A percentile compares a stretch with the other conserved stretches of the same genome.
Evolutionary conservation across 2,329 filamentous ascomycete genomes (phyloP).

Genomic region (Tolypocladium sp.): DNA sequence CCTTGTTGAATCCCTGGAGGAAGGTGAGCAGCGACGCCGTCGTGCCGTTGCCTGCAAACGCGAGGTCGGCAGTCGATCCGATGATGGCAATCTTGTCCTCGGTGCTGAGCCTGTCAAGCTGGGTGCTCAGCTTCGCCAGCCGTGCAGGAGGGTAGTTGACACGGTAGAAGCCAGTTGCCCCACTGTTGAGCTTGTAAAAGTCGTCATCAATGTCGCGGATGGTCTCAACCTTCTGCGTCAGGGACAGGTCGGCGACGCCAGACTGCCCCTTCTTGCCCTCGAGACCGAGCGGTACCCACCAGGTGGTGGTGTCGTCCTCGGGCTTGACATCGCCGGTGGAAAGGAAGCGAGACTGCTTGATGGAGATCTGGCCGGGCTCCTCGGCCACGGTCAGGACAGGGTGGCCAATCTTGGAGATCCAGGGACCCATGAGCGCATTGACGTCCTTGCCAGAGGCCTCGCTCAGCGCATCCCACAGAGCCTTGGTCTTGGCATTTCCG

Average conservation of each 20-base stretch:
- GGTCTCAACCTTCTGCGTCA: conserved; percentile 69
- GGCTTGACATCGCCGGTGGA: conserved; percentile 84
- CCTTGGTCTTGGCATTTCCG: conserved; percentile 81
- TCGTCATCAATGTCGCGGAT: conserved; percentile 64
- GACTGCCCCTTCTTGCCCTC: conserved; percentile 62
- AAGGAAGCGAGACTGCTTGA: conserved; percentile 84
- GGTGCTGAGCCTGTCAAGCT: conserved; percentile 65
- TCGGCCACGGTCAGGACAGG: conserved; percentile 82
- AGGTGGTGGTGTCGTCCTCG: conserved; percentile 83
- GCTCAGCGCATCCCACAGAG: conserved; percentile 82
- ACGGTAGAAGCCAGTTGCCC: conserved; percentile 81
- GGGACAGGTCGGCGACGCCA: conserved; percentile 53
- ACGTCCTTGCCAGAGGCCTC: conserved; percentile 85
- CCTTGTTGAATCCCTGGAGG: conserved; percentile 71
- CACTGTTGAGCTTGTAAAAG: conserved; percentile 91
- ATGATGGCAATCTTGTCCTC: conserved; percentile 91
- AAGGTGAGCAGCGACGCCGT: conserved; percentile 77
- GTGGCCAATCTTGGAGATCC: conserved; percentile 94
- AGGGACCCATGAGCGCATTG: conserved; percentile 78
- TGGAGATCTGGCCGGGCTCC: conserved; percentile 68
- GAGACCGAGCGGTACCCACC: conserved; percentile 90
- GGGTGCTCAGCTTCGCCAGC: conserved; percentile 68
- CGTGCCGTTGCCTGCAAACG: conserved; percentile 75
- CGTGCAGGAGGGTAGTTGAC: conserved; percentile 87
- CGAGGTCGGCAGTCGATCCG: conserved; percentile 81